These are phyloP conservation scores for Bidens hawaiensis DNA, from an alignment of 140 eudicot genomes.

Conservation along the genomic window DNA sequence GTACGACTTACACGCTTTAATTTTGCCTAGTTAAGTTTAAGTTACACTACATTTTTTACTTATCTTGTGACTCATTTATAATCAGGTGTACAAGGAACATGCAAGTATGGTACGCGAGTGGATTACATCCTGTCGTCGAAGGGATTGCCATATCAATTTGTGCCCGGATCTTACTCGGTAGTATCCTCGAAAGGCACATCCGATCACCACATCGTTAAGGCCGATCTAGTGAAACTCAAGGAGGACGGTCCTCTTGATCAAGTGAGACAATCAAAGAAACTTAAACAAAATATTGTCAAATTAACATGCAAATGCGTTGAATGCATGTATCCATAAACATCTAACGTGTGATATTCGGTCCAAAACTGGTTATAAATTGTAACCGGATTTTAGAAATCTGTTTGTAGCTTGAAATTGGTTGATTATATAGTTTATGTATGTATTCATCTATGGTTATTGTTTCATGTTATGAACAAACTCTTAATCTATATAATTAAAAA, in stretches of 20 bases:
- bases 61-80: background rate
- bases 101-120: slow-evolving; percentile 93
- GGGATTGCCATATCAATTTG: slow-evolving; percentile 49
- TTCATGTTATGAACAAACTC: background rate
- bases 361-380: background rate
- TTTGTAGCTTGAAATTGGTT: slow-evolving; percentile 7
- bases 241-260: slow-evolving; percentile 13
- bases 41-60: background rate
- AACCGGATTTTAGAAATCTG: background rate
- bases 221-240: slow-evolving; percentile 45
- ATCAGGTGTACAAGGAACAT: slow-evolving; percentile 88
- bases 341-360: background rate
- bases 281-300: slow-evolving; percentile 34
- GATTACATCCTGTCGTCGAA: slow-evolving; percentile 66
- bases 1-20: slow-evolving; percentile 28
- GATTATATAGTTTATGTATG: background rate
- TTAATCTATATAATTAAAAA: background rate
- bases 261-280: slow-evolving; percentile 24
- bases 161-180: slow-evolving; percentile 82
- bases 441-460: background rate
- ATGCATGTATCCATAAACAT: background rate
- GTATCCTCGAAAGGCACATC: slow-evolving; percentile 92
- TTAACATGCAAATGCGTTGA: slow-evolving; percentile 9
- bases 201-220: slow-evolving; percentile 88
- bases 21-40: background rate